These are phyloP conservation scores for Bimuria novae-zelandiae DNA, from an alignment of 2,329 filamentous ascomycete genomes.

Conservation along the genomic window DNA sequence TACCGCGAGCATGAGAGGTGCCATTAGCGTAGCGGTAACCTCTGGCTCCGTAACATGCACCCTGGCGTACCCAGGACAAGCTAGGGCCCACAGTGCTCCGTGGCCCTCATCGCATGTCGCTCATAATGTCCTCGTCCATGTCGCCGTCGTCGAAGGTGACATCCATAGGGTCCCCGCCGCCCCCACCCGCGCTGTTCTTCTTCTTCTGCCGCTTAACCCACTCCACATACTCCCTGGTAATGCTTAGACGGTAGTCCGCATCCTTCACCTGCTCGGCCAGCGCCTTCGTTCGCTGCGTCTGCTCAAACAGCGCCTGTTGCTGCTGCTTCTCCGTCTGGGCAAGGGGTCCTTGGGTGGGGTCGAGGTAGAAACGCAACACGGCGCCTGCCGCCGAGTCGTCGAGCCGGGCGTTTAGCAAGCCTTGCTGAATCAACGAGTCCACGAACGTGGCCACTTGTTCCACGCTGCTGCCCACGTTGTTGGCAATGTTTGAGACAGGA, in stretches of 20 bases:
- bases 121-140: conserved; percentile 48
- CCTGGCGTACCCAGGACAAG: no score
- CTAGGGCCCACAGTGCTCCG: not conserved
- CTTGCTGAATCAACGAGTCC: conserved; percentile 56
- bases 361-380: conserved; percentile 59
- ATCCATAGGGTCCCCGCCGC: conserved; percentile 43
- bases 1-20: no score
- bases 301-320: conserved; percentile 52
- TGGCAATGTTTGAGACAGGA: conserved; percentile 59
- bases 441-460: conserved; percentile 60
- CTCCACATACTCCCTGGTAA: conserved; percentile 64
- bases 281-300: conserved; percentile 55
- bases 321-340: conserved; percentile 48
- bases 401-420: conserved; percentile 57
- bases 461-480: conserved; percentile 55
- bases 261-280: conserved; percentile 59
- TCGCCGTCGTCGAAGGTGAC: conserved; percentile 39
- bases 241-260: conserved; percentile 59
- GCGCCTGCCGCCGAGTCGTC: conserved; percentile 45
- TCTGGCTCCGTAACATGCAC: no score
- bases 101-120: conserved; percentile 34
- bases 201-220: conserved; percentile 54
- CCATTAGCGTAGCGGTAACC: no score
- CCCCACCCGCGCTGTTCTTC: conserved; percentile 33
- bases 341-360: conserved; percentile 42